Evolutionary conservation across 441 rosid species (phyloP), one percentile per base, ranked within the genome.

Genomic region (Populus hybrid): DNA sequence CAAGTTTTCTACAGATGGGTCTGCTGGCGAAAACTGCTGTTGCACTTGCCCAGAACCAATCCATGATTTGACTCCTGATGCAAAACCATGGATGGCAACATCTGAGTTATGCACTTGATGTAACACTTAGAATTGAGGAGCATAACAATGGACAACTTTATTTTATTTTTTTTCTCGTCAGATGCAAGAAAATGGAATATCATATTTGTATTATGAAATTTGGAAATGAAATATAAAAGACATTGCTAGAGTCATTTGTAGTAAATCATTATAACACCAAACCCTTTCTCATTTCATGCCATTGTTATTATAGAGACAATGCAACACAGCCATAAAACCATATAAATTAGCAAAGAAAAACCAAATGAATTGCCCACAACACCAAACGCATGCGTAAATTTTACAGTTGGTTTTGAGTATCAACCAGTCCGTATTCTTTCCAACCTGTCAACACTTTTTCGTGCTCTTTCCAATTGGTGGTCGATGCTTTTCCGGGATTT

Each of bases 381-480:
- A 38, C 76, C 70, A 79, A 83, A 78, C 68, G 59, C 74, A 36
- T 74, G 78, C 77, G 78, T 73, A 69, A 74, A 78, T 63, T 75
- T 71, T 76, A 79, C 54, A 23, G 14, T 35, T 77, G 38, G 32
- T 73, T 20, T 69, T 14, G 32, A 68, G 30, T 23, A 63, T 81
- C 73, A 83, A 65, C 86, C 82, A 38, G 83, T 77, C 35, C 94
- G 88, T 83, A 90, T 86, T 84, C 97, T 89, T 76, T 95, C 98
- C 96, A 95, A 87, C 86, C 95, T 88, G 85, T 93, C 98, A 46
- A 94, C 97, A 71, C 98, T 94, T 84, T 94, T 94, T 80, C 97
- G 81, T 26, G 81, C 98, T 84, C 90, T 88, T 83, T 94, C 97
- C 76, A 86, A 38, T 77, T 90, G 95, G 75, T 87, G 91, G 77